These are phyloP conservation scores for Ananas comosus DNA, from an alignment of 176 grass and related monocot genomes.

Conservation along the genomic window DNA sequence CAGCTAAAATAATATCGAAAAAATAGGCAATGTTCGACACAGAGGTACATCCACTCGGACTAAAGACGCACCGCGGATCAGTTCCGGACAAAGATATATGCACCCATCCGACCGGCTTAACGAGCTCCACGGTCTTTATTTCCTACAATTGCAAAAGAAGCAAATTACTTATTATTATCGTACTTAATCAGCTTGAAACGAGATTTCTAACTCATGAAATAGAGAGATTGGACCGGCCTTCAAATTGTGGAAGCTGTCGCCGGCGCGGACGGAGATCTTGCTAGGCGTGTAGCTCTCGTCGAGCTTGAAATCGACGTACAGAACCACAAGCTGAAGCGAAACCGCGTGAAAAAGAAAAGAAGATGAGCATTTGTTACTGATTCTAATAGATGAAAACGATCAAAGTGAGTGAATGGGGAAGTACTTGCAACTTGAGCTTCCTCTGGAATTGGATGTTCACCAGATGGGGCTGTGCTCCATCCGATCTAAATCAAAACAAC, in stretches of 20 bases:
- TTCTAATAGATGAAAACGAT: not conserved
- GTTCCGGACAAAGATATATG: constrained; percentile 75
- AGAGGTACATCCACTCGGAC: not conserved
- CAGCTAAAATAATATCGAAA: not conserved
- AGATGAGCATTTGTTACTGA: not conserved
- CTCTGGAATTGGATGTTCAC: constrained; percentile 96
- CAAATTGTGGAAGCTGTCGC: constrained; percentile 95
- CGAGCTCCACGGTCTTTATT: constrained; percentile 92
- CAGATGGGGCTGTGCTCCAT: constrained; percentile 89
- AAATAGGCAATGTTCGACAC: not conserved
- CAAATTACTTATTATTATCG: not conserved
- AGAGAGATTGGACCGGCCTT: constrained; percentile 25
- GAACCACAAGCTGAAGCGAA: constrained; percentile 47
- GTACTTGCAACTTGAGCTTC: constrained; percentile 89
- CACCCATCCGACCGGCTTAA: constrained; percentile 86
- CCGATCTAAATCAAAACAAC: constrained; percentile 37
- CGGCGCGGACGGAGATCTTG: constrained; percentile 85
- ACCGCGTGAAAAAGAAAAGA: not conserved
- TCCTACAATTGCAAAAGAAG: constrained; percentile 36
- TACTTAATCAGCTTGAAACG: not conserved
- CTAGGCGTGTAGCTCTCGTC: constrained; percentile 97
- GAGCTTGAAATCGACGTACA: constrained; percentile 94
- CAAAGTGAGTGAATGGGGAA: not conserved
- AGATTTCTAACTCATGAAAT: not conserved
- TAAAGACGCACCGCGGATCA: constrained; percentile 58